Conservation (phyloP, 2,329 filamentous ascomycete species). For the Amauroascus verrucosus region DNA sequence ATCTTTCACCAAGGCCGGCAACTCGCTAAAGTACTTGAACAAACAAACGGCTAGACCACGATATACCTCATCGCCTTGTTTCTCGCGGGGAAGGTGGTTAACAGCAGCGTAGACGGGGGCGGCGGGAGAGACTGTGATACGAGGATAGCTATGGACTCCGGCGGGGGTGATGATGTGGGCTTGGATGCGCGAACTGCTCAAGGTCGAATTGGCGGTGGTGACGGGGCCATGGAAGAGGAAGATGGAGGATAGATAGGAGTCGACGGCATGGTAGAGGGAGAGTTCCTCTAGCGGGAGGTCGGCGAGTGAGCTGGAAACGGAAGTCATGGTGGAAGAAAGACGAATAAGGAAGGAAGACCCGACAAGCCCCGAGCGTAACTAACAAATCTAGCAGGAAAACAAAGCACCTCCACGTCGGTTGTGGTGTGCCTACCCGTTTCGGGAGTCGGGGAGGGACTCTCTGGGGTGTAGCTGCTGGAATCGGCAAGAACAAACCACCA, state of each 20-base stretch:
- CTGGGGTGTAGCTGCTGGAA: not conserved
- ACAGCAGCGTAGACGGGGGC: slow-evolving; percentile 87
- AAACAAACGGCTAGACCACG: slow-evolving; percentile 84
- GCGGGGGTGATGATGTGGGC: slow-evolving; percentile 84
- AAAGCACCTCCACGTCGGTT: not conserved
- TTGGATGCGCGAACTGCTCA: slow-evolving; percentile 87
- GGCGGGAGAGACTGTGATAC: slow-evolving; percentile 85
- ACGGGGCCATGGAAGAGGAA: slow-evolving; percentile 88
- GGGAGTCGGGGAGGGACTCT: not conserved
- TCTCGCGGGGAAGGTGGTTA: slow-evolving; percentile 78
- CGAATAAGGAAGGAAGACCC: not conserved
- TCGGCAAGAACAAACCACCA: not conserved
- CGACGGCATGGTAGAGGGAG: slow-evolving; percentile 78
- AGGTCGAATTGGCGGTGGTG: slow-evolving; percentile 74
- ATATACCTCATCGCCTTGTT: slow-evolving; percentile 89
- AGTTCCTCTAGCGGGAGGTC: slow-evolving; percentile 69
- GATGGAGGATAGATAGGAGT: slow-evolving; percentile 68
- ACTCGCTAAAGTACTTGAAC: slow-evolving; percentile 85
- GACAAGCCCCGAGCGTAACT: not conserved
- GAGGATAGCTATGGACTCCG: slow-evolving; percentile 79
- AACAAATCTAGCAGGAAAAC: not conserved
- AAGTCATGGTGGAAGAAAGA: slow-evolving; percentile 64
- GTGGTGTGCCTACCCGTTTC: not conserved
- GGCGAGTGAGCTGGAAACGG: slow-evolving; percentile 64
- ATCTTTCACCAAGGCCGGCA: slow-evolving; percentile 65